phyloP scores from a whole-genome alignment of 2,329 filamentous ascomycete species.

The Exserohilum rostratum region DNA sequence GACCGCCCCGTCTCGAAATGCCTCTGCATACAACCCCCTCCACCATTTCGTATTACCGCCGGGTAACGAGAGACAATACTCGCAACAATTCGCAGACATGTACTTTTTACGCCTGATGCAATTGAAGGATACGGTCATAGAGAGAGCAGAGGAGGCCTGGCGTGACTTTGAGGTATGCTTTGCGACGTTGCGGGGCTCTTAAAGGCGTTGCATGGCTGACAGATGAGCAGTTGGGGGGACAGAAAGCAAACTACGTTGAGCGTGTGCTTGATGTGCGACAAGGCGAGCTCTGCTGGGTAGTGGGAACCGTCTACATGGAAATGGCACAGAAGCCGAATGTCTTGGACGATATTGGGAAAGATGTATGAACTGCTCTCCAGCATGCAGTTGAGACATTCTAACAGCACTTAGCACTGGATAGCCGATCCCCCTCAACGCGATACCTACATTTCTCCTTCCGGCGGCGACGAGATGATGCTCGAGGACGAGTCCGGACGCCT shows the following conservation, averaged over 20 bases:
- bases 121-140: slow-evolving; percentile 82
- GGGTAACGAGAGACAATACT: slow-evolving; percentile 70
- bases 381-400: not conserved
- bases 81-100: slow-evolving; percentile 97
- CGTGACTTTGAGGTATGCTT: slow-evolving; percentile 66
- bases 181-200: not conserved
- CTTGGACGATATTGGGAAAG: slow-evolving; percentile 90
- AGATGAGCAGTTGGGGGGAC: slow-evolving; percentile 66
- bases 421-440: slow-evolving; percentile 76
- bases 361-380: slow-evolving; percentile 59
- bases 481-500: slow-evolving; percentile 95
- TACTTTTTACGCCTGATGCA: slow-evolving; percentile 91
- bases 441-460: slow-evolving; percentile 73
- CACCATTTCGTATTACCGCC: slow-evolving; percentile 75
- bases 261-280: slow-evolving; percentile 94
- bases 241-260: slow-evolving; percentile 77
- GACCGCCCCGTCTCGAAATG: slow-evolving; percentile 27
- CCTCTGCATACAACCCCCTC: slow-evolving; percentile 74
- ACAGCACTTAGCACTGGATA: slow-evolving; percentile 74
- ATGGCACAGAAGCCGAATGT: slow-evolving; percentile 97
- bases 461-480: slow-evolving; percentile 76
- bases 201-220: slow-evolving; percentile 14
- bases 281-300: slow-evolving; percentile 93
- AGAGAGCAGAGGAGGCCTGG: slow-evolving; percentile 77
- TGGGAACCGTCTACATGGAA: slow-evolving; percentile 95